Evolutionary conservation across 2,329 filamentous ascomycete species (phyloP), one percentile per base, ranked within the genome.

Genomic region (Alternaria atra): DNA sequence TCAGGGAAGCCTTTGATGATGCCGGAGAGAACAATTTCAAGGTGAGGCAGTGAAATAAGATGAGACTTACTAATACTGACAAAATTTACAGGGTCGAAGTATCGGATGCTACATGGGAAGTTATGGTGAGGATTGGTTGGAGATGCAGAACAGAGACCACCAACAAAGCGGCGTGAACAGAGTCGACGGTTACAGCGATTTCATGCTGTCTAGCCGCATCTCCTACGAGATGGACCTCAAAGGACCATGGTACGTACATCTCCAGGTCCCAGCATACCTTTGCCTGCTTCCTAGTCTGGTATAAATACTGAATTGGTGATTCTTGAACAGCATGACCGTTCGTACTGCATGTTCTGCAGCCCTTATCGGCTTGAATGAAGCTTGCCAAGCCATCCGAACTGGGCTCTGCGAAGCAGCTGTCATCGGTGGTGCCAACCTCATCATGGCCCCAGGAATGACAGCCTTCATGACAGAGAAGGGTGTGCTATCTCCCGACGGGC

Each of bases 91-190:
- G 20, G 77, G 76, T 40, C 57, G 70, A 59, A 63, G 77, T 64
- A 69, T 65, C 43, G 70, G 78, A 52, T 43, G 68, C 63, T 79
- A 75, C 54, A 60, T 78, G 0, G 77, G 77, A 1, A 60, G n/a
- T 15, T 74, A 71, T 39, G 65, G 66, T 13, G 67, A 76, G n/a
- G 69, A 72, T 40, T 69, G 68, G 66, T 10, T 35, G 4, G 61
- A 68, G 5, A 52, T 65, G 29, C 13, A 17, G 6, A 17, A 10
- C 1, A 17, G 32, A 13, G 59, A 61, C 15, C 25, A 40, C 20
- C 52, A 32, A 4, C 17, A 34, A 5, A 39, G 29, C 10, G 63
- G 62, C 6, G 12, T 40, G 6, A 64, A 73, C 42, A 25, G 47
- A 3, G 40, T 72, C 7, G n/a, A 25, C 4, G 64, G 67, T 2